A percentile compares a stretch with the other conserved stretches of the same genome.
Conservation (phyloP, 208 protist species). For the Spongospora subterranea region DNA sequence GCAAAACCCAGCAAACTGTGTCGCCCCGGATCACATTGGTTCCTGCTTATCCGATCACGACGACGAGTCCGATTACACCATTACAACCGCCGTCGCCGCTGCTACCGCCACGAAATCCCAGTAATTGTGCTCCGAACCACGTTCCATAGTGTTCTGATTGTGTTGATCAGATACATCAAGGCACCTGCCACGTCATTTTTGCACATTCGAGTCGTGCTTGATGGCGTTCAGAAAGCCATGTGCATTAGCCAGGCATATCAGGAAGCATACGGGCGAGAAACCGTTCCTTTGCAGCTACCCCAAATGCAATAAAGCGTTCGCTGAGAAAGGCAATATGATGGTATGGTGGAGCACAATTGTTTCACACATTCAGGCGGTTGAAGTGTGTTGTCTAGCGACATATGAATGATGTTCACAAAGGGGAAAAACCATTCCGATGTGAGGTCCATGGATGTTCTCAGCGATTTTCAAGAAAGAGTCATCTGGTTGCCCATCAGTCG, state of each 20-base stretch:
- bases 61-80: not conserved
- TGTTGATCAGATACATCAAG: no score
- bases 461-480: not conserved
- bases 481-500: not conserved
- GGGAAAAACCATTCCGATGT: not conserved
- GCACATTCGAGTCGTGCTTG: not conserved
- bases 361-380: not conserved
- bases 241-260: not conserved
- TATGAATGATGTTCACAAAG: not conserved
- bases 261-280: not conserved
- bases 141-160: no score
- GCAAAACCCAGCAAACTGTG: no score
- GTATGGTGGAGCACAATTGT: not conserved
- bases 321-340: not conserved
- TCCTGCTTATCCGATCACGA: not conserved
- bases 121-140: no score
- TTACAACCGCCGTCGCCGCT: not conserved
- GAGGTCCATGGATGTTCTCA: not conserved
- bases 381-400: not conserved
- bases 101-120: no score
- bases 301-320: not conserved
- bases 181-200: no score
- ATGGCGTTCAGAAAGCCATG: not conserved
- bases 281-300: not conserved
- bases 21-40: no score